Evolutionary conservation across 2,329 filamentous ascomycete species (phyloP), one percentile per base, ranked within the genome.

Genomic region (Mycosphaerelloides madeirae): DNA sequence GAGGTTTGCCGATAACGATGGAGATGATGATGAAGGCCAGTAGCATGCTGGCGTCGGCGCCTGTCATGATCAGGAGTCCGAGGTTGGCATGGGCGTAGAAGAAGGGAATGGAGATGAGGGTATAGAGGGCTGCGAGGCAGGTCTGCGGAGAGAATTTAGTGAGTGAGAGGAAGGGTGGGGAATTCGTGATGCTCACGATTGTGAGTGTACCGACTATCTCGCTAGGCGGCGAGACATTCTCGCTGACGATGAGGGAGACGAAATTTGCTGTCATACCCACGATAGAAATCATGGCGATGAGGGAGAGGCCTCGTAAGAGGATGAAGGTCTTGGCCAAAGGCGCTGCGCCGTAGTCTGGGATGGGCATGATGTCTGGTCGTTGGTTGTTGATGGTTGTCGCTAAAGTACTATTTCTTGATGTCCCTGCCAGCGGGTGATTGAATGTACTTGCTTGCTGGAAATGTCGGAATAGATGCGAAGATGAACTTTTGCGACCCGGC

Each of bases 181-280:
- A n/a, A n/a, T n/a, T 33, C 14, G 14, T 18, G 15, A 3, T n/a
- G 78, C 86, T 61, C 78, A 95, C 89, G 54, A 95, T 80, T 49
- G 80, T 80, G 51, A 95, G 75, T 3, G 87, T 88, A 22, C 82
- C 87, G 22, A 95, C 78, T 16, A 96, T 74, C 36, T 89, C 80
- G 40, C 79, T 72, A 0, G 88, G 86, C 0, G 85, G 80, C 22
- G 78, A 74, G 43, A 83, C 77, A 51, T 82, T 76, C 16, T 74
- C 77, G 33, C 74, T 70, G 34, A 87, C 79, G 63, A 94, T 88
- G 56, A 86, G 77, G 18, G 81, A 76, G 59, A 95, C 83, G 67
- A 95, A 94, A 67, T 90, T 88, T 59, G 84, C 80, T 1, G 81
- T 81, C 65, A 95, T 79, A 35, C 88, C 87, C 53, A 95, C 84